Evolutionary conservation across 805 yeast species (phyloP), one percentile per base, ranked within the genome.

Genomic region (Hemisphaericaspora nanyangensis): DNA sequence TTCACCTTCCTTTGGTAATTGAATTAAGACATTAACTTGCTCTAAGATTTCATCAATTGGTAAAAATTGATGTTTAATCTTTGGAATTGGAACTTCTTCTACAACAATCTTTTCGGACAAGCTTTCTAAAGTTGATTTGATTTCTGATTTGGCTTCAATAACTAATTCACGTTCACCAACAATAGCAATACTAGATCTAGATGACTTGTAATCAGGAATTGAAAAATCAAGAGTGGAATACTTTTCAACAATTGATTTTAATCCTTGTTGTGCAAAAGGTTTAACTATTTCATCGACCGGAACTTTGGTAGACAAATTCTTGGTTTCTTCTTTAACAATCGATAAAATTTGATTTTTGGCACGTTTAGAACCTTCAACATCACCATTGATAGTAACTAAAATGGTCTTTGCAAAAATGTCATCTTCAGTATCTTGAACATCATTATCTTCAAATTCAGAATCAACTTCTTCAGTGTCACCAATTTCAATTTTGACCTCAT

Each of bases 251-350:
- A 61, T 38, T 7, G 51, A 26, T 13, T 54, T 44, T 22, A 74
- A 50, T 28, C 58, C 66, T n/a, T 49, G 43, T 13, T 58, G 45
- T 25, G 69, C 65, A 46, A 76, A 76, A n/a, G 79, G 72, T 47
- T 67, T 72, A 30, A 74, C 43, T 17, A 45, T 44, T 16, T 59
- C 67, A 31, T 58, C 61, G 29, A 84, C 68, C n/a, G 65, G 54
- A 22, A 85, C 44, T 50, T 68, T 77, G 24, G 75, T 57, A 7
- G 74, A 62, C 40, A 81, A 64, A 49, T 63, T 69, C 54, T 80
- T 82, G 39, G 88, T 82, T 52, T 84, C 81, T 53, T 84, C 85
- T 53, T 77, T 74, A 35, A 89, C 95, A 51, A 89, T 84, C 16
- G 76, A 78, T 54, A 77, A 49, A 47, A 91, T 88, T 55, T 72